Evolutionary conservation across 176 grass and related monocot genomes (phyloP).

Genomic region (Calamus simplicifolius): DNA sequence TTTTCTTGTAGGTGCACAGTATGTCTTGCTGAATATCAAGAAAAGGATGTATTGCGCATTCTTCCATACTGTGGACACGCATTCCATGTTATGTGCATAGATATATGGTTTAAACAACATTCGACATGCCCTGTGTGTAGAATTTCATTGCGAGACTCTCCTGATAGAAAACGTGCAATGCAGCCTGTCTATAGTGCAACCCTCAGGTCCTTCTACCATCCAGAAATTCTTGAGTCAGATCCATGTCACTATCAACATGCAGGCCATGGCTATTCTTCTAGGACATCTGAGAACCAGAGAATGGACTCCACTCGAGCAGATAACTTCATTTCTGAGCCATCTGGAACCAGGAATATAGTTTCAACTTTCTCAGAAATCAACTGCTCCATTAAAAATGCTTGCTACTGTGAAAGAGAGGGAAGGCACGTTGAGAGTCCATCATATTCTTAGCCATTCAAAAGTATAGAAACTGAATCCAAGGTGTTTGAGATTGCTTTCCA

Average conservation of each 20-base stretch:
- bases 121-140: conserved; percentile 94
- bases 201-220: conserved; percentile 1
- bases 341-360: conserved; percentile 4
- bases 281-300: conserved; percentile 30
- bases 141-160: conserved; percentile 67
- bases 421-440: conserved; percentile 39
- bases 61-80: conserved; percentile 74
- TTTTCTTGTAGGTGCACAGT: conserved; percentile 21
- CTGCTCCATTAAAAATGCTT: neutral
- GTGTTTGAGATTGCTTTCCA: neutral
- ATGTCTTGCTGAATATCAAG: conserved; percentile 79
- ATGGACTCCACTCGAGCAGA: conserved; percentile 39
- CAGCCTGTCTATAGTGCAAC: conserved; percentile 14
- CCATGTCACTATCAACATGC: neutral
- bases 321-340: conserved; percentile 17
- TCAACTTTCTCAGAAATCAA: neutral
- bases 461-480: neutral
- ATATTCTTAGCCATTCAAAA: conserved; percentile 4
- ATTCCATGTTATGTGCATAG: conserved; percentile 78
- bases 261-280: conserved; percentile 29
- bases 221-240: conserved; percentile 3
- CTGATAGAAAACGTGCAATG: conserved; percentile 42
- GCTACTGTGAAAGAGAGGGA: conserved; percentile 15
- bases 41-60: conserved; percentile 47
- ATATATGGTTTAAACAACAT: conserved; percentile 81